Evolutionary conservation across 805 yeast genomes (phyloP).

Genomic region (Yamadazyma phyllophila): DNA sequence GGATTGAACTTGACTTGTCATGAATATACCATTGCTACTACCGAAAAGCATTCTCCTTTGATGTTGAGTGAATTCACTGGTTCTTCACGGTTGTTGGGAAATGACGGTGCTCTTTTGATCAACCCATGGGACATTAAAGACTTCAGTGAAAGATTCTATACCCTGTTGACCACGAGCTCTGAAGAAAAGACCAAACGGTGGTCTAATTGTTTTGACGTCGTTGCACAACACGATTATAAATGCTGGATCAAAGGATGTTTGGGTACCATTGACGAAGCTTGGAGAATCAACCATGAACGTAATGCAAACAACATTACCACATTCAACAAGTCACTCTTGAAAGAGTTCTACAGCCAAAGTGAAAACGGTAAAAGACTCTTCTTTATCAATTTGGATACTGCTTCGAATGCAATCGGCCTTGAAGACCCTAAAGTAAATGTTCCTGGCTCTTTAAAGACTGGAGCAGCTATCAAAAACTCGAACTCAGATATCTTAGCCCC

Average conservation of each 20-base stretch:
- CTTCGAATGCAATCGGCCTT: conserved; percentile 24
- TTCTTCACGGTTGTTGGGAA: conserved; percentile 71
- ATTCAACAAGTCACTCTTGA: conserved; percentile 33
- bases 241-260: conserved; percentile 69
- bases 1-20: conserved; percentile 97
- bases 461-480: conserved; percentile 20
- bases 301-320: conserved; percentile 24
- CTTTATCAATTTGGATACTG: conserved; percentile 16
- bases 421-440: conserved; percentile 2
- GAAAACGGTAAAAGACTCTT: conserved; percentile 38
- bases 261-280: conserved; percentile 46
- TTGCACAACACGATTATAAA: conserved; percentile 65
- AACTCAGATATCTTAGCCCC: conserved; percentile 48
- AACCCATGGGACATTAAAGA: conserved; percentile 87
- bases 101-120: conserved; percentile 66
- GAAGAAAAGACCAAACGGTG: conserved; percentile 63
- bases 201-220: conserved; percentile 56
- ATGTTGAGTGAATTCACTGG: conserved; percentile 93
- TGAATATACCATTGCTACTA: conserved; percentile 79
- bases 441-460: conserved; percentile 4
- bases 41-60: conserved; percentile 72
- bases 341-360: conserved; percentile 25
- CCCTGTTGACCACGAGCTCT: conserved; percentile 61
- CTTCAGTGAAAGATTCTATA: conserved; percentile 60
- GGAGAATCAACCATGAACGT: conserved; percentile 31